Evolutionary conservation across 140 eudicot genomes (phyloP).

Genomic region (Senecio squalidus): DNA sequence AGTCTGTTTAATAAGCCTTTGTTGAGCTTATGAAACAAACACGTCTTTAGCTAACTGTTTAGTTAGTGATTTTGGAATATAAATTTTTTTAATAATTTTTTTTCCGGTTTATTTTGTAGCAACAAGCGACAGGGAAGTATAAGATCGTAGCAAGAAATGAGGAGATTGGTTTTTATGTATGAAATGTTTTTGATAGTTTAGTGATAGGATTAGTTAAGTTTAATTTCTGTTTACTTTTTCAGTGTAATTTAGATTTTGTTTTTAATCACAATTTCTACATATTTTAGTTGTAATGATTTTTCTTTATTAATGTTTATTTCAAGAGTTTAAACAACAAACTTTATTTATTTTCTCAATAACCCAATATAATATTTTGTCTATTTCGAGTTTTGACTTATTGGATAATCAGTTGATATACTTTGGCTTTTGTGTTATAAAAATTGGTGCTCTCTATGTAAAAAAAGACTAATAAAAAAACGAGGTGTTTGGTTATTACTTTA

Average conservation of each 20-base stretch:
- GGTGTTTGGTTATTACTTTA: too few species aligned
- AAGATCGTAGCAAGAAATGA: conserved; percentile 87
- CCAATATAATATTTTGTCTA: too few species aligned
- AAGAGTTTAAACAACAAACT: too few species aligned
- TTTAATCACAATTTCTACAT: not conserved
- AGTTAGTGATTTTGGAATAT: conserved; percentile 1
- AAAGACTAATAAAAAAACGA: too few species aligned
- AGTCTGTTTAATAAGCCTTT: not conserved
- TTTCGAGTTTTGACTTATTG: too few species aligned
- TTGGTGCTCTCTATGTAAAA: too few species aligned
- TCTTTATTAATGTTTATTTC: too few species aligned
- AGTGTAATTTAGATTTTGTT: conserved; percentile 1
- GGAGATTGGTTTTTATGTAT: not conserved
- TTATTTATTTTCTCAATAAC: too few species aligned
- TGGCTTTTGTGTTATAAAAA: too few species aligned
- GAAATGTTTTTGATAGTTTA: conserved; percentile 5
- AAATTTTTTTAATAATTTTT: too few species aligned
- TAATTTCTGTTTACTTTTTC: not conserved
- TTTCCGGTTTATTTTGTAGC: conserved; percentile 73
- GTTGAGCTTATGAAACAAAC: too few species aligned
- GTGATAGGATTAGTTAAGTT: not conserved
- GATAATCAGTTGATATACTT: too few species aligned
- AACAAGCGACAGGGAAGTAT: conserved; percentile 87
- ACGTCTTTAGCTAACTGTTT: not conserved
- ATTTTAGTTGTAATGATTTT: conserved; percentile 3